Conservation (phyloP, 495 filamentous ascomycete species). For the Lasiosphaeria miniovina region DNA sequence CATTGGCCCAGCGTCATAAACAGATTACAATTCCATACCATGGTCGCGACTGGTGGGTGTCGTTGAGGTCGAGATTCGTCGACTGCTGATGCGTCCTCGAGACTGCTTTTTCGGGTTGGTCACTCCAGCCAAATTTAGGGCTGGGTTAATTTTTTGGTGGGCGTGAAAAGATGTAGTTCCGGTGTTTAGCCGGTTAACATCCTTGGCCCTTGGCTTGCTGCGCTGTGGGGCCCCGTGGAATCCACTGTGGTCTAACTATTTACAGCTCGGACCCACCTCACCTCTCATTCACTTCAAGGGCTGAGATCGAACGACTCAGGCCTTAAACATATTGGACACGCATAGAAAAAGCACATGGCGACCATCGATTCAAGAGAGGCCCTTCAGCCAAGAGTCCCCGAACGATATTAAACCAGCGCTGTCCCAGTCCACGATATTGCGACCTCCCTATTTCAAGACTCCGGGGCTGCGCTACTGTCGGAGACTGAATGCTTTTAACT, state of each 20-base stretch:
- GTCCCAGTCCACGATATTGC: too few relatives aligned
- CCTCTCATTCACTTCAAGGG: neutral
- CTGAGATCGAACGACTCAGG: too few relatives aligned
- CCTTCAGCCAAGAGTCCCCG: too few relatives aligned
- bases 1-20: constrained; percentile 11
- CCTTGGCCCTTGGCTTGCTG: neutral
- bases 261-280: too few relatives aligned
- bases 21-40: constrained; percentile 28
- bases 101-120: constrained; percentile 24
- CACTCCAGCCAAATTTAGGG: constrained; percentile 29
- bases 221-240: too few relatives aligned
- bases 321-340: too few relatives aligned
- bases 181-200: constrained; percentile 19
- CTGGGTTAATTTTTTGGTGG: constrained; percentile 38
- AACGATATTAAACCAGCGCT: too few relatives aligned
- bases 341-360: too few relatives aligned
- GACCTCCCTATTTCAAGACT: too few relatives aligned
- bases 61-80: constrained; percentile 31
- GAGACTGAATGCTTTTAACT: too few relatives aligned
- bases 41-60: constrained; percentile 33
- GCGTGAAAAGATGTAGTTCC: constrained; percentile 21
- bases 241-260: too few relatives aligned
- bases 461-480: too few relatives aligned
- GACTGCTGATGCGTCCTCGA: constrained; percentile 30
- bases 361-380: neutral